Percentiles rank a stretch among this genome's conserved stretches.
Evolutionary conservation across 2,329 filamentous ascomycete genomes (phyloP).

Genomic region (Akanthomyces uredinophilus): DNA sequence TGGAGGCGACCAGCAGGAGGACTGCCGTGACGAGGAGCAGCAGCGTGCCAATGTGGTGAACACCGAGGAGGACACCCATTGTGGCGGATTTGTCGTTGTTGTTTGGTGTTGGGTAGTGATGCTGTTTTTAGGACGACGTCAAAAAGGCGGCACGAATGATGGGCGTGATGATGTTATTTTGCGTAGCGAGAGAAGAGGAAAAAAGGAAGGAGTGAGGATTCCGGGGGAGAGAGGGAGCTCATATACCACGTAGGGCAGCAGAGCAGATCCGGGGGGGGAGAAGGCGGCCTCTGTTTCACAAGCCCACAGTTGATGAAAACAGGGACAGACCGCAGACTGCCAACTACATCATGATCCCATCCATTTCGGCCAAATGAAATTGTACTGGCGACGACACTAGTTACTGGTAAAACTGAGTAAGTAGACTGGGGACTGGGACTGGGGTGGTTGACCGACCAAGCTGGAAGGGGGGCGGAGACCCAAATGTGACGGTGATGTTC

Average conservation of each 20-base stretch:
- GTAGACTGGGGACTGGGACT: not conserved
- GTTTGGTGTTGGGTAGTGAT: slow-evolving; percentile 1
- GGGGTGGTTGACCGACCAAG: not conserved
- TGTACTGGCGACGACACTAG: not conserved
- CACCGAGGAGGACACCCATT: slow-evolving; percentile 45
- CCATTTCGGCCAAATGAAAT: too few species aligned
- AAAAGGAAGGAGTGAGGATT: not conserved
- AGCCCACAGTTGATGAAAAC: not conserved
- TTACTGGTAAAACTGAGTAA: not conserved
- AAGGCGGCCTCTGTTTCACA: not conserved
- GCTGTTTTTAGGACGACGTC: slow-evolving; percentile 2
- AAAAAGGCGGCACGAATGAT: not conserved
- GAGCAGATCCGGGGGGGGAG: not conserved
- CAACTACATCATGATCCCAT: too few species aligned
- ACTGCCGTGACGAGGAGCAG: slow-evolving; percentile 50
- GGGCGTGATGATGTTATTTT: not conserved
- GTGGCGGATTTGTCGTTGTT: slow-evolving; percentile 20
- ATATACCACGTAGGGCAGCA: not conserved
- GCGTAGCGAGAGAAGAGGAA: not conserved
- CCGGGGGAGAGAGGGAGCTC: slow-evolving; percentile 5
- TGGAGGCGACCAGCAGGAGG: slow-evolving; percentile 53
- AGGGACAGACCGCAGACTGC: too few species aligned
- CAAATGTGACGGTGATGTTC: not conserved
- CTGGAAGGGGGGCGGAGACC: not conserved
- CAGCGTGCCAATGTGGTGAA: slow-evolving; percentile 55